Percentiles rank a stretch among this genome's conserved stretches.
These are phyloP conservation scores for Orbilia javanica DNA, from an alignment of 2,329 filamentous ascomycete species.

Conservation along the genomic window DNA sequence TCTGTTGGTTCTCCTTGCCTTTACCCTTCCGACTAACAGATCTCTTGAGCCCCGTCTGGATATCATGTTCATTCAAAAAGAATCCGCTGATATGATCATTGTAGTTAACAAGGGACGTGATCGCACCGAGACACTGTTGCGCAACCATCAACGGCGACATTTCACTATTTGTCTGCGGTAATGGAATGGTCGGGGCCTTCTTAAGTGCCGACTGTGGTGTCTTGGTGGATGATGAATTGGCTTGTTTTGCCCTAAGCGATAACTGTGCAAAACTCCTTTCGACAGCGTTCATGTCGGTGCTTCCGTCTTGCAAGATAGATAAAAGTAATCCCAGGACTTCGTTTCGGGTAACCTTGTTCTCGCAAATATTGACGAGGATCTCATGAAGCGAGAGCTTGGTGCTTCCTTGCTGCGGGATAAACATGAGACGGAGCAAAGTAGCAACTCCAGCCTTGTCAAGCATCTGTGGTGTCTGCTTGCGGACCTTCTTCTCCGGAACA, in stretches of 20 bases:
- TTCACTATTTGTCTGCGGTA: slow-evolving; percentile 77
- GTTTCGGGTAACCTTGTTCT: slow-evolving; percentile 94
- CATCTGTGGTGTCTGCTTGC: slow-evolving; percentile 91
- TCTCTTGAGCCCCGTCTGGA: slow-evolving; percentile 80
- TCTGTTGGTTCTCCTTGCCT: slow-evolving; percentile 74
- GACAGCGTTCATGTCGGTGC: slow-evolving; percentile 89
- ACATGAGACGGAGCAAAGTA: slow-evolving; percentile 97
- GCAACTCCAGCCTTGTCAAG: slow-evolving; percentile 95
- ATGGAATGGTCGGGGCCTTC: slow-evolving; percentile 76
- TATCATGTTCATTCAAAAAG: slow-evolving; percentile 95
- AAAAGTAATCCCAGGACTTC: slow-evolving; percentile 94
- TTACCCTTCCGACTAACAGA: slow-evolving; percentile 83
- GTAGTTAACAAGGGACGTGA: slow-evolving; percentile 84
- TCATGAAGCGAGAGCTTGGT: slow-evolving; percentile 85
- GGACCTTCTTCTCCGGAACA: slow-evolving; percentile 73
- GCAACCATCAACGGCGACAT: slow-evolving; percentile 95
- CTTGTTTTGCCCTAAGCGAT: slow-evolving; percentile 87
- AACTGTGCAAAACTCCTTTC: slow-evolving; percentile 95
- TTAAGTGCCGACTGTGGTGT: slow-evolving; percentile 71
- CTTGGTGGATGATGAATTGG: slow-evolving; percentile 31
- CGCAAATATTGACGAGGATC: slow-evolving; percentile 89
- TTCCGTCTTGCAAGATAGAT: slow-evolving; percentile 94
- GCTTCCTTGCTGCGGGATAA: slow-evolving; percentile 90
- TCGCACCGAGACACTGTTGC: slow-evolving; percentile 89
- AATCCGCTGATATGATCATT: slow-evolving; percentile 90